A percentile compares a stretch with the other conserved stretches of the same genome.
These are phyloP conservation scores for Candida michaelii DNA, from an alignment of 805 yeast genomes.

Conservation along the genomic window DNA sequence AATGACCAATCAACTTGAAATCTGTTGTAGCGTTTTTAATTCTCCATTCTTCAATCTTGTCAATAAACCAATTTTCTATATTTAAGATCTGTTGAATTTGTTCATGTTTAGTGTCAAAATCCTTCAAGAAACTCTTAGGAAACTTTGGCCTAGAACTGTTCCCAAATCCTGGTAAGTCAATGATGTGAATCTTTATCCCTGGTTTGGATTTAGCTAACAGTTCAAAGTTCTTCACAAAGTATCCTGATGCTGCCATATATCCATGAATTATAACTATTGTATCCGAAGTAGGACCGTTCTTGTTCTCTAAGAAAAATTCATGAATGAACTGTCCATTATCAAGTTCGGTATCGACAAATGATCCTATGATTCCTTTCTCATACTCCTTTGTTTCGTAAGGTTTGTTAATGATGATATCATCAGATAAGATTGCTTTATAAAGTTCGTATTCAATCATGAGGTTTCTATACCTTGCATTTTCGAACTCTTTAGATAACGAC, in stretches of 20 bases:
- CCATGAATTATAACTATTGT: constrained; percentile 38
- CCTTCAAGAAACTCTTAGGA: constrained; percentile 28
- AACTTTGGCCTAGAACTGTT: constrained; percentile 42
- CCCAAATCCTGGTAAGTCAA: constrained; percentile 45
- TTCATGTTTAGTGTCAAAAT: constrained; percentile 19
- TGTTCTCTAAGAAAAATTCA: constrained; percentile 34
- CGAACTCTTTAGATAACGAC: constrained; percentile 5
- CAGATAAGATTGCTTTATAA: constrained; percentile 31
- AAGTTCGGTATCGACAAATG: constrained; percentile 31
- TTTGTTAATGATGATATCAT: constrained; percentile 25
- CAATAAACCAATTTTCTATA: constrained; percentile 43
- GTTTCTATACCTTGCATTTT: constrained; percentile 25
- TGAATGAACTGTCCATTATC: constrained; percentile 32
- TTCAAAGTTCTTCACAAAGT: constrained; percentile 39
- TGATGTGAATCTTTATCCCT: constrained; percentile 36
- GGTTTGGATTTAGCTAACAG: constrained; percentile 27
- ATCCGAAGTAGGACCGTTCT: constrained; percentile 8
- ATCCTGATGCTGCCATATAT: constrained; percentile 47
- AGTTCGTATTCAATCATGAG: constrained; percentile 33
- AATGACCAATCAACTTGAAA: constrained; percentile 38
- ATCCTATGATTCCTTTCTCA: constrained; percentile 15
- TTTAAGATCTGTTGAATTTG: constrained; percentile 32
- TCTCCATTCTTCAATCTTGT: constrained; percentile 39
- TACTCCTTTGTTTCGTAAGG: constrained; percentile 16
- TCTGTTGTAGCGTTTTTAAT: constrained; percentile 18